Evolutionary conservation across 257 asterid species (phyloP).

Genomic region (Solanum paucissectum): DNA sequence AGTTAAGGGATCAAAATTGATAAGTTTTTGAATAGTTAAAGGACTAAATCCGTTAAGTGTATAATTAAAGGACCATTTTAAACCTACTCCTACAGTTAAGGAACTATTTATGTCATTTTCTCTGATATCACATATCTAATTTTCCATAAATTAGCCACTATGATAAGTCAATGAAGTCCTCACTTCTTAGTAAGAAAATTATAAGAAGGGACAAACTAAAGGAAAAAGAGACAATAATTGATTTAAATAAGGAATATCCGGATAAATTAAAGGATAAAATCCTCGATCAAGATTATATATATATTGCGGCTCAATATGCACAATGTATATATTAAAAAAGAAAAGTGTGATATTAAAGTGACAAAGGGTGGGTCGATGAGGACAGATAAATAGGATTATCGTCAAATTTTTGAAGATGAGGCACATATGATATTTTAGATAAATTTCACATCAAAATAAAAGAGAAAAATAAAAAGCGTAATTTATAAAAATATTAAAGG

Average conservation of each 20-base stretch:
- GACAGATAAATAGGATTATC: not conserved
- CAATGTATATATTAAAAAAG: not conserved
- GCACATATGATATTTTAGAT: accelerated
- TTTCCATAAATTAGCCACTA: not conserved
- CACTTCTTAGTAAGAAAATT: not conserved
- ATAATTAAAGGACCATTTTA: no score
- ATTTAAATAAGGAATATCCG: not conserved
- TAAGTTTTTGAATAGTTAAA: no score
- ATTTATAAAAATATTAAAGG: no score
- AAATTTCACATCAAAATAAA: not conserved
- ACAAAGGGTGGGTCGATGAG: not conserved
- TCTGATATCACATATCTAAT: not conserved
- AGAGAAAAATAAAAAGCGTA: accelerated
- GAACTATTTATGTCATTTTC: no score
- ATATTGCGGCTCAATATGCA: not conserved
- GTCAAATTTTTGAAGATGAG: accelerated
- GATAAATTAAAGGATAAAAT: not conserved
- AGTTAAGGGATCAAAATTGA: no score
- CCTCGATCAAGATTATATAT: not conserved
- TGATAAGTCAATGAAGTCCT: not conserved
- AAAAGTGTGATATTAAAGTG: not conserved
- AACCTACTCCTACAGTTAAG: no score
- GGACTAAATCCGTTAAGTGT: no score
- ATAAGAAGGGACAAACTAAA: not conserved
- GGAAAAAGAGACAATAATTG: not conserved